Percentiles rank a stretch among this genome's conserved stretches.
These are phyloP conservation scores for Dictyostelium purpureum DNA, from an alignment of 78 protist genomes.

Conservation along the genomic window DNA sequence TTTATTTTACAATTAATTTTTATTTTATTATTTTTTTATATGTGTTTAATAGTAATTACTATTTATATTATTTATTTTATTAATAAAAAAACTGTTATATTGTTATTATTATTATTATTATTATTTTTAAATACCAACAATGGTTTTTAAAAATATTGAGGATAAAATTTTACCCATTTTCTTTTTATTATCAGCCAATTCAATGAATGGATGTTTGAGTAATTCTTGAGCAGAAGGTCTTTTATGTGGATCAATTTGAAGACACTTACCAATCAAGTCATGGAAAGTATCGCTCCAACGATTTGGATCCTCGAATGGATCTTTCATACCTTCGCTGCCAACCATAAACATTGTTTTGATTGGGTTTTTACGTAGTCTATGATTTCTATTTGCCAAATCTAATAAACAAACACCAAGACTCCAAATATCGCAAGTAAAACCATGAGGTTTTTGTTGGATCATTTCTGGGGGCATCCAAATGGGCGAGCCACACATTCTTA, in stretches of 20 bases:
- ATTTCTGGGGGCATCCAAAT: conserved; percentile 83
- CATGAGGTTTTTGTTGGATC: conserved; percentile 64
- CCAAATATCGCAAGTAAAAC: conserved; percentile 74
- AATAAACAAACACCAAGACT: conserved; percentile 54
- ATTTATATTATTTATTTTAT: background rate
- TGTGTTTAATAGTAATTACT: background rate
- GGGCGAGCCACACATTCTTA: conserved; percentile 75
- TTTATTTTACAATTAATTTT: too few species aligned
- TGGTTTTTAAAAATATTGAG: conserved; percentile 62
- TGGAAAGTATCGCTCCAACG: conserved; percentile 57
- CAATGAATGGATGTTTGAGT: conserved; percentile 70
- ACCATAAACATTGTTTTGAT: conserved; percentile 78
- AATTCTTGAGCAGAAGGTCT: conserved; percentile 61
- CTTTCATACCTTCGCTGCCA: conserved; percentile 77
- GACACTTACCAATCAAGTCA: conserved; percentile 70
- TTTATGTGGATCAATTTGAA: conserved; percentile 23
- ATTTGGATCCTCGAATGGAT: conserved; percentile 73
- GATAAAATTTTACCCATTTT: conserved; percentile 75
- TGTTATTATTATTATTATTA: background rate
- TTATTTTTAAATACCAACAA: conserved; percentile 51
- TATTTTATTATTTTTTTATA: background rate
- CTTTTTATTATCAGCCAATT: conserved; percentile 44
- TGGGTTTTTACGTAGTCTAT: conserved; percentile 39
- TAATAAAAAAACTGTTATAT: background rate
- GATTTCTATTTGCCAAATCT: conserved; percentile 66